Base-by-base conservation (phyloP, 169 alveolate species). In the Hepatocystis sp. region DNA sequence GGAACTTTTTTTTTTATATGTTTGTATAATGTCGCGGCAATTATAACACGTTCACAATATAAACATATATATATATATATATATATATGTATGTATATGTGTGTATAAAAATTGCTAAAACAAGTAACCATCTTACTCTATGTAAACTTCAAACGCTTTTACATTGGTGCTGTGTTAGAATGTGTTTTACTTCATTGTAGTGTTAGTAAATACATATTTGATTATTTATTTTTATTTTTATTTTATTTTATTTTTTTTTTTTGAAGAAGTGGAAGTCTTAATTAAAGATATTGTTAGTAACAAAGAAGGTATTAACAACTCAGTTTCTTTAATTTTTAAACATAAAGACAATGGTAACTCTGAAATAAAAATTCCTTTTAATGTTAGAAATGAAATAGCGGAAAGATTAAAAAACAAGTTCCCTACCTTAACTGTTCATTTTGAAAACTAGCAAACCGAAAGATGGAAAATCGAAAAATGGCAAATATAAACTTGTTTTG, bases 321-420 rank as follows among this genome's bases (percentile, higher is more conserved):
- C 66, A 32, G 84, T 81, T 17, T 61, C 61, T 21, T 28, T 81
- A 19, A 40, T 21, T 13, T 81, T 81, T 39, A 44, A 49, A 39
- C 60, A 81, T 63, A 28, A 39, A 4, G 84, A 81, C 11, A 51
- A 55, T 7, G 56, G 42, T 21, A 34, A 27, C 27, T 66, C 60
- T 34, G 84, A 63, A 46, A 53, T 81, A 19, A 81, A 81, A 19
- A 47, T 81, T 53, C 89, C 89, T 5, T 52, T 36, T 28, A 60
- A 55, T 46, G 32, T 81, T 11, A 81, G 42, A 53, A 81, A 40
- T 49, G 89, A 81, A 63, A 61, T 81, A 61, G 63, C 84, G 28
- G 89, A 64, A 81, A 65, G 89, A 55, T 19, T 81, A 65, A 81
- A 63, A 17, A 81, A 81, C 21, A 81, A 60, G 23, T 81, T 81